Evolutionary conservation across 2,329 filamentous ascomycete species (phyloP), one percentile per base, ranked within the genome.

Genomic region (Calonectria henricotiae): DNA sequence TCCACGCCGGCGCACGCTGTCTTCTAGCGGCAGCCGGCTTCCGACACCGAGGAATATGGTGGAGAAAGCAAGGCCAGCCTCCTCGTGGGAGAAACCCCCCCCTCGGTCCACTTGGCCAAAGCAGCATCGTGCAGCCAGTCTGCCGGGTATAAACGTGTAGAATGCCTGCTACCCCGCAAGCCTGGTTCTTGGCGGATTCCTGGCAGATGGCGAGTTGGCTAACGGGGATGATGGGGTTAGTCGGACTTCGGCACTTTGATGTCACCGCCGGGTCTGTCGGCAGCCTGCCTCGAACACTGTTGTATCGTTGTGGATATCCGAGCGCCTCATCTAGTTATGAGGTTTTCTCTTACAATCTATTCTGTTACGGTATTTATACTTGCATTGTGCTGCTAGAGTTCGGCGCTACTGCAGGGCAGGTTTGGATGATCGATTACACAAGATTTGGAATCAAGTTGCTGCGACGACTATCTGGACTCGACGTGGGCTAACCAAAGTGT

Each of bases 1-100:
- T 58, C 25, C 51, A 23, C n/a, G 23, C 35, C 51, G 15, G 35
- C 32, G 23, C 51, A 23, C 20, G 35, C 51, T 39, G 51, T 2
- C 1, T 37, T 27, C 35, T 58, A 27, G 51, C 51, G 51, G 51
- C 51, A 58, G 51, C 51, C 51, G 51, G 51, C 51, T 58, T 58
- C 51, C 51, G 51, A 58, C 51, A 12, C 51, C 51, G 51, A 58
- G 51, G 51, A 25, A 15, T 39, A 58, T 58, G 51, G 51, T 58
- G 51, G 51, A 6, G 51, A 58, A 58, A 27, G 12, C 20, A n/a
- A 44, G 5, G 43, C 43, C n/a, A 46, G n/a, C 43, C 43, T 58
- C 32, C 51, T 58, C 32, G 20, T 12, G 7, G 20, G 12, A 27
- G 12, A 11, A 13, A 4, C 37, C 35, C 12, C 12, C 51, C 20